These are phyloP conservation scores for Notholithocarpus densiflorus DNA, from an alignment of 306 rosid genomes.

Conservation along the genomic window DNA sequence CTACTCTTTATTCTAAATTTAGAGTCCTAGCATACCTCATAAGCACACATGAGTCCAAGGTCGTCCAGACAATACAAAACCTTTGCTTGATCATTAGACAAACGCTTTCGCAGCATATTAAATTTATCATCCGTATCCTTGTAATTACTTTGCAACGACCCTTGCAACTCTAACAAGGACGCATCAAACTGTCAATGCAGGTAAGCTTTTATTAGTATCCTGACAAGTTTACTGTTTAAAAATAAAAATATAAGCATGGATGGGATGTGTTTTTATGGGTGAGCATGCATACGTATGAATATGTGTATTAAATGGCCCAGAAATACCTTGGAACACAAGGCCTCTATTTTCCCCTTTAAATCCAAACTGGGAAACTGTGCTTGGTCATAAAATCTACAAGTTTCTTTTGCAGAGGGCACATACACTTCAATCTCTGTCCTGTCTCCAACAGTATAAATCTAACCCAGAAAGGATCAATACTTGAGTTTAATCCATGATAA, in stretches of 20 bases:
- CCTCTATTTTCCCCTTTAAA: conserved; percentile 71
- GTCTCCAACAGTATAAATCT: conserved; percentile 72
- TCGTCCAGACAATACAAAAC: conserved; percentile 73
- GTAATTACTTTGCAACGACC: conserved; percentile 28
- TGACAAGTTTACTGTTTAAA: conserved; percentile 8
- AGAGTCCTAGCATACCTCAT: conserved; percentile 61
- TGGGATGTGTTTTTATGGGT: background rate
- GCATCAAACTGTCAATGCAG: conserved; percentile 55
- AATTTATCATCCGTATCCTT: conserved; percentile 48
- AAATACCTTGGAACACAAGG: conserved; percentile 67
- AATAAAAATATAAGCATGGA: background rate
- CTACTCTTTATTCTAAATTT: background rate
- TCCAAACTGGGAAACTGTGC: conserved; percentile 37
- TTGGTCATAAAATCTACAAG: conserved; percentile 55
- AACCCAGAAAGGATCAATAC: conserved; percentile 17
- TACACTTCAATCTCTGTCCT: conserved; percentile 53
- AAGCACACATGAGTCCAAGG: conserved; percentile 79
- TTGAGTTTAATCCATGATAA: conserved; percentile 11
- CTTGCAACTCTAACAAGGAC: conserved; percentile 47
- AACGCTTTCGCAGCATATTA: conserved; percentile 44
- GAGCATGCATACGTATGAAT: background rate
- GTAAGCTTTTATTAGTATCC: conserved; percentile 22
- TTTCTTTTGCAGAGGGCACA: conserved; percentile 66
- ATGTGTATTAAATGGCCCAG: conserved; percentile 2
- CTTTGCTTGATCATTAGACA: conserved; percentile 57